These are phyloP conservation scores for Fusarium camptoceras DNA, from an alignment of 2,329 filamentous ascomycete genomes.

Conservation along the genomic window DNA sequence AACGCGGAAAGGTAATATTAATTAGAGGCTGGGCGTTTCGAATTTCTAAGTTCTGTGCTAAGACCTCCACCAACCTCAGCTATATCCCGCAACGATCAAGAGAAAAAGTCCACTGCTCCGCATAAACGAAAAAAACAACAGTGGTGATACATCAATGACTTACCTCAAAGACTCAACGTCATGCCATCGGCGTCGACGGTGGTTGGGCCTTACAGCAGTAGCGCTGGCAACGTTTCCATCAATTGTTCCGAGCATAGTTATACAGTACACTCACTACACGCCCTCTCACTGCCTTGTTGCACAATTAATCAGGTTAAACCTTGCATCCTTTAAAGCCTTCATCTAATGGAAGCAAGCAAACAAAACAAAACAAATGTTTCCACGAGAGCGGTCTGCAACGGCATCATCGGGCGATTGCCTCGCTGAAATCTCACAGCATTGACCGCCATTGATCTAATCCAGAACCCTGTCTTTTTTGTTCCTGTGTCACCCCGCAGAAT, in stretches of 20 bases:
- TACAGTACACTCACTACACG: conserved; percentile 4
- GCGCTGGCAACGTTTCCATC: conserved; percentile 20
- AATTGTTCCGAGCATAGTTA: conserved; percentile 8
- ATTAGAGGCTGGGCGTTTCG: not conserved
- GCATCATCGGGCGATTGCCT: conserved; percentile 29
- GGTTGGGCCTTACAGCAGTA: not conserved
- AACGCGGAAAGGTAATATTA: conserved; percentile 13
- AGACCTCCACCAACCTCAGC: not conserved
- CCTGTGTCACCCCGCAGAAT: conserved; percentile 23
- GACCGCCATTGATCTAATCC: conserved; percentile 30
- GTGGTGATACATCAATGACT: not conserved
- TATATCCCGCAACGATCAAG: not conserved
- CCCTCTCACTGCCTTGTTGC: not conserved
- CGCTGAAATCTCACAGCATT: conserved; percentile 30
- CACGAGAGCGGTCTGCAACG: conserved; percentile 37
- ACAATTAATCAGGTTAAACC: not conserved
- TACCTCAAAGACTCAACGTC: not conserved
- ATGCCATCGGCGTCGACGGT: conserved; percentile 2
- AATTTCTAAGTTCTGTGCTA: not conserved
- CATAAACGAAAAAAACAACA: conserved; percentile 41
- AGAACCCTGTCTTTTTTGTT: conserved; percentile 7
- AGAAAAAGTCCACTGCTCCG: conserved; percentile 26
- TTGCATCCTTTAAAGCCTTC: not conserved
- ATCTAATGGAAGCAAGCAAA: not conserved
- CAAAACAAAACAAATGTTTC: conserved; percentile 1